phyloP scores from a whole-genome alignment of 495 filamentous ascomycete genomes.

The Talaromyces wortmannii region DNA sequence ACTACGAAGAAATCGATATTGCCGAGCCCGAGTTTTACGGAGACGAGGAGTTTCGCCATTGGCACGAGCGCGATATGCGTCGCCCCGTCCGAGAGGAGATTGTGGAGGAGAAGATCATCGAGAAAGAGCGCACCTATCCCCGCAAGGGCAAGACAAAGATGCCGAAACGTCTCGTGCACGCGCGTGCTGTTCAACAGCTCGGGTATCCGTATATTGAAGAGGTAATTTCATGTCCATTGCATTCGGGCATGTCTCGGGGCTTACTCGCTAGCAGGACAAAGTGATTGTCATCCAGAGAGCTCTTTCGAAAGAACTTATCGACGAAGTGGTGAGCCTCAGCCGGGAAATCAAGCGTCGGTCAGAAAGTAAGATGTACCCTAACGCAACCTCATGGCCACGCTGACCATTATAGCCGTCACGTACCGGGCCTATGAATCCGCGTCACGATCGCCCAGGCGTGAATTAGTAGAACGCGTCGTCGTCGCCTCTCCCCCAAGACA shows the following conservation, averaged over 20 bases:
- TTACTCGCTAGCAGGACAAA: constrained; percentile 48
- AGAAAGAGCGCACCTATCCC: constrained; percentile 51
- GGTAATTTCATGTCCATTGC: constrained; percentile 31
- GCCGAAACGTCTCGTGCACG: constrained; percentile 67
- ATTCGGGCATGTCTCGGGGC: constrained; percentile 16
- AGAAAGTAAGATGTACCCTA: constrained; percentile 25
- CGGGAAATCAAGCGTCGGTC: constrained; percentile 48
- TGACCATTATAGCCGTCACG: constrained; percentile 13
- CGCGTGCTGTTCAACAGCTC: constrained; percentile 70
- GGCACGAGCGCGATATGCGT: constrained; percentile 46
- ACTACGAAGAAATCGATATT: constrained; percentile 59
- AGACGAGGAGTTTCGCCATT: constrained; percentile 59
- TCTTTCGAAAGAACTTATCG: constrained; percentile 82
- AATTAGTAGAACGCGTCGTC: constrained; percentile 1
- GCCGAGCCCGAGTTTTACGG: constrained; percentile 60
- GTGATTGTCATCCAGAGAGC: constrained; percentile 73
- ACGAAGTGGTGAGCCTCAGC: constrained; percentile 76
- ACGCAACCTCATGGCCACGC: constrained; percentile 20
- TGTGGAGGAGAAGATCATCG: constrained; percentile 19
- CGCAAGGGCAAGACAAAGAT: constrained; percentile 86
- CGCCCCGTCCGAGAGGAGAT: constrained; percentile 36
- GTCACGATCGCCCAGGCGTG: not conserved
- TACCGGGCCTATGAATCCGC: constrained; percentile 2
- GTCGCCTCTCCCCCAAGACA: not conserved
- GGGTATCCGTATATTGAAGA: constrained; percentile 86